Evolutionary conservation across 1,284 basidiomycete genomes (phyloP), one percentile per base, ranked within the genome.

Genomic region (Austropuccinia psidii): DNA sequence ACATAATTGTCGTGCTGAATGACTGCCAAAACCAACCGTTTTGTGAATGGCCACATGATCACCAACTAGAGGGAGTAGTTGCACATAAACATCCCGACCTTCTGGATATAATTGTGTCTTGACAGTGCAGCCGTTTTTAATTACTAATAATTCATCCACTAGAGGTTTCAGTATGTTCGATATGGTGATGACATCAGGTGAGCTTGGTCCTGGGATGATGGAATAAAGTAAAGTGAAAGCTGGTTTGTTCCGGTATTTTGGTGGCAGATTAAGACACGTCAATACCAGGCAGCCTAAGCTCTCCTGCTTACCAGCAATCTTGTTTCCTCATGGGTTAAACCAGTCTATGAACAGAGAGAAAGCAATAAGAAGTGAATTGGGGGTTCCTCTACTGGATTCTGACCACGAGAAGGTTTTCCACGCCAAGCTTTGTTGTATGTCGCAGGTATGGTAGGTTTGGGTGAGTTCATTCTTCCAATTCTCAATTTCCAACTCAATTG

Each of bases 291-390:
- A 31, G 0, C 54, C 37, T 9, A 49, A 21, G 31, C 11, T 57
- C 15, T 58, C 2, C 17, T 57, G 15, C 33, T 58, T 45, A 11
- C 54, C 24, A 2, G 52, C 35, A 8, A 9, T 6, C 11, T 57
- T 54, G 50, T 68, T 68, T 41, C 66, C 66, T 6, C 21, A 39
- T 0, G 67, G 67, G 54, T 47, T 69, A 24, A 57, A 69, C 54
- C 67, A 69, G 33, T 69, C 43, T 7, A 69, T 29, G 41, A 69
- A 58, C 0, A 58, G 67, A 27, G 54, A 69, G 11, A 69, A 69
- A 1, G 21, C 41, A 11, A 69, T 29, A 19, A 47, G 21, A 3
- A 69, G 29, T 21, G 33, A n/a, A n/a, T n/a, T n/a, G 7, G 17
- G 27, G 33, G 4, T 3, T 39, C 54, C 41, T 19, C 27, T 33